Base-by-base conservation (phyloP, 2,329 filamentous ascomycete species). In the Diaporthe ilicicola region DNA sequence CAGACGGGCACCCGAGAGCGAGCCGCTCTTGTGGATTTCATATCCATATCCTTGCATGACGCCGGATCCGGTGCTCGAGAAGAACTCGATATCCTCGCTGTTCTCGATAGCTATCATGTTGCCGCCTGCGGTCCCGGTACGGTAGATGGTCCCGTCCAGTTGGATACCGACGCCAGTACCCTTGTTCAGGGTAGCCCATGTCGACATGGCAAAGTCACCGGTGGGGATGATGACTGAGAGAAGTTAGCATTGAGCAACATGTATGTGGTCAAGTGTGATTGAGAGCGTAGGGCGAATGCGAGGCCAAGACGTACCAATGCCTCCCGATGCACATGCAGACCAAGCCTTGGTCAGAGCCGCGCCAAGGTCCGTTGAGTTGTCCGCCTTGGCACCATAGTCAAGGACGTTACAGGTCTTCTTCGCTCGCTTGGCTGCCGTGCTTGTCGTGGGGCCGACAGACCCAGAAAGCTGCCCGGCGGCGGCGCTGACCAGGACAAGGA, bases 1-100 rank as follows among this genome's bases (percentile, higher is more conserved):
- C 10, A 74, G 66, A 39, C 73, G 71, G 15, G 71, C 69, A 9
- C 73, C 69, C 13, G 67, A 73, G 29, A 62, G 42, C 2, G 61
- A 39, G 2, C 65, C 61, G 42, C 69, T 54, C 13, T 78, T 77
- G 75, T 86, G 84, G 73, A 85, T 83, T 70, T 83, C 76, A 72
- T 84, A 87, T 12, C 85, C 85, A 69, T 84, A 81, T 19, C 84
- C 85, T 76, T 87, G 85, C 17, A 87, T 78, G 50, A 84, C 84
- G 10, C 85, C 85, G 54, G 81, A 81, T 13, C 83, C 83, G 9
- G 68, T 77, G 65, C 71, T 73, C 59, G 81, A 85, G 67, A 82
- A 87, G 64, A 87, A 75, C 74, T 87, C 86, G 54, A 87, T 84
- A 74, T 87, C 84, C 82, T 70, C 74, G 37, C 70, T 70, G 68